Evolutionary conservation across 169 alveolate genomes (phyloP).

Genomic region (Cryptosporidium felis): DNA sequence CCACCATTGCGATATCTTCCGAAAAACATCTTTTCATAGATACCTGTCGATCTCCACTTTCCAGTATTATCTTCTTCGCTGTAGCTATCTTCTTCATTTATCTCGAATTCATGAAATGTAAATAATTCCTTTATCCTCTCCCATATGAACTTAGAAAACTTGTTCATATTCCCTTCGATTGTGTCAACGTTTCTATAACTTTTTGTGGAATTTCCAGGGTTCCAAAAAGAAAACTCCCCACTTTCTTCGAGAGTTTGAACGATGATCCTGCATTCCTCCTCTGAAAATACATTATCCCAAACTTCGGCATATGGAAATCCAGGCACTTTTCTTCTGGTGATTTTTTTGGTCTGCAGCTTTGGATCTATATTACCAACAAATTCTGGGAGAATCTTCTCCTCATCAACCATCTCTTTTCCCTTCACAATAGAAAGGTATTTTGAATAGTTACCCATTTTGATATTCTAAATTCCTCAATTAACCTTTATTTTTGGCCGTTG

Average conservation of each 20-base stretch:
- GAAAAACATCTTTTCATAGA: constrained; percentile 53
- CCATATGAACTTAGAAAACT: constrained; percentile 40
- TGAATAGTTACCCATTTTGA: constrained; percentile 20
- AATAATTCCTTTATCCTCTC: constrained; percentile 33
- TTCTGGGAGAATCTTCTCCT: constrained; percentile 13
- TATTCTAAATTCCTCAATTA: not conserved
- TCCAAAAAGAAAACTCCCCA: constrained; percentile 58
- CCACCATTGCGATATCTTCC: constrained; percentile 78
- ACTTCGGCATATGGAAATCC: constrained; percentile 44
- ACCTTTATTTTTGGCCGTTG: not conserved
- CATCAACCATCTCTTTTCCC: constrained; percentile 37
- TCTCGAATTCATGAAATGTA: not conserved
- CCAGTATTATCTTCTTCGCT: constrained; percentile 52
- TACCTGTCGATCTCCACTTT: constrained; percentile 30
- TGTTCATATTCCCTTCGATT: constrained; percentile 39
- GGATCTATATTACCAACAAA: constrained; percentile 16
- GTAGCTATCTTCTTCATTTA: constrained; percentile 24
- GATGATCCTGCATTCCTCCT: constrained; percentile 40
- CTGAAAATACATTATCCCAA: constrained; percentile 50
- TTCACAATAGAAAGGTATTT: constrained; percentile 46
- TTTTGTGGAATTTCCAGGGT: constrained; percentile 14
- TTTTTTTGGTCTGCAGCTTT: not conserved
- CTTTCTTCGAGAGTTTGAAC: constrained; percentile 29
- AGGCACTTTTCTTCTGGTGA: not conserved
- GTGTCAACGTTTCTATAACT: constrained; percentile 54